Evolutionary conservation across 495 filamentous ascomycete species (phyloP), one percentile per base, ranked within the genome.

Genomic region (Staphylotrichum longicolle): DNA sequence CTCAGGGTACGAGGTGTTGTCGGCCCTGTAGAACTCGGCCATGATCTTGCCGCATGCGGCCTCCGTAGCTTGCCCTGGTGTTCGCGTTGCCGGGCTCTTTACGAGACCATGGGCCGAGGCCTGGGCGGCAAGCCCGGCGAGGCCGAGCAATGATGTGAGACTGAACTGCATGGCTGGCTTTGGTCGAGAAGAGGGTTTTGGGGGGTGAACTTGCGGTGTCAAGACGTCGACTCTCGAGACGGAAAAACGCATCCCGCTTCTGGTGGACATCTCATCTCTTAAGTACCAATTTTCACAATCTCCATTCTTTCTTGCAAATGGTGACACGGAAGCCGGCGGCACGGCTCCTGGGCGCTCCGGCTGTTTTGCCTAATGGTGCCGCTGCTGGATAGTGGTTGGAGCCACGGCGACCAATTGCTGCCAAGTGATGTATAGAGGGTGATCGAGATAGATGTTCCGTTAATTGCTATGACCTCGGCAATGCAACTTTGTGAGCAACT

Each of bases 1-100:
- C 67, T 90, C 86, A 20, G 89, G 77, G 74, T 90, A 88, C 54
- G 83, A 85, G 58, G 86, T 86, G 72, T 83, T 80, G 79, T 89
- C 86, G 34, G 79, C 69, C 51, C 73, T 68, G 73, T 89, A 83
- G 73, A 85, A 85, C 68, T 77, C 75, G 58, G 79, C 77, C 66
- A 88, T 80, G 64, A 86, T 82, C 59, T 78, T 71, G 48, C 88
- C 87, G 69, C 88, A 91, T 35, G 81, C 82, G 2, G 82, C 73
- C 32, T 75, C 63, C 64, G 86, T 86, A 51, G 85, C 83, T 37
- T 76, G 54, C 37, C 88, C 87, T 6, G 86, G 85, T 58, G 77
- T 73, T 62, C 88, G 86, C 52, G 83, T 76, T 1, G 76, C 72
- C 0, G 87, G 88, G 53, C 71, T 75, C 50, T 76, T 75, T 65